A percentile compares a stretch with the other conserved stretches of the same genome.
phyloP scores from a whole-genome alignment of 2,329 filamentous ascomycete species.

The Fragosphaeria purpurea region DNA sequence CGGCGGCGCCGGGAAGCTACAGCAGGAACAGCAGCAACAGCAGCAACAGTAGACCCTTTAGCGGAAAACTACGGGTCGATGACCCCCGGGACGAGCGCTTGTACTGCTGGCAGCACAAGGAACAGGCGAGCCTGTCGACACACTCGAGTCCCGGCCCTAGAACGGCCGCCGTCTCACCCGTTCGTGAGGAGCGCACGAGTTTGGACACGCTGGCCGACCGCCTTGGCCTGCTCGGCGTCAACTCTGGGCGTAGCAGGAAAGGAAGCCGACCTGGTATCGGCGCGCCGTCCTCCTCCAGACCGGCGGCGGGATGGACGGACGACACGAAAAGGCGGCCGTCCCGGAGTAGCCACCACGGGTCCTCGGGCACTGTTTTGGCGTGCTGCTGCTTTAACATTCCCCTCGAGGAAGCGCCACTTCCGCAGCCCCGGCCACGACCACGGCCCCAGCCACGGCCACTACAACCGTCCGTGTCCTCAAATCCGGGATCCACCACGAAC shows the following conservation, averaged over 20 bases:
- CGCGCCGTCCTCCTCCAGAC: background rate
- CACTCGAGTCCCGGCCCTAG: slow-evolving; percentile 35
- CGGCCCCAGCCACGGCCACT: slow-evolving; percentile 35
- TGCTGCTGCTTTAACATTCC: slow-evolving; percentile 47
- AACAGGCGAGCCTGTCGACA: slow-evolving; percentile 55
- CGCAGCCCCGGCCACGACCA: slow-evolving; percentile 7
- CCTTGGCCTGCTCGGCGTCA: slow-evolving; percentile 62
- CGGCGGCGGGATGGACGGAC: slow-evolving; percentile 7
- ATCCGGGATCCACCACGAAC: background rate
- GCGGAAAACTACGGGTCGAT: slow-evolving; percentile 27
- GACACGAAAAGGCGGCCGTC: background rate
- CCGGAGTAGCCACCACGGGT: background rate
- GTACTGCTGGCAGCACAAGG: slow-evolving; percentile 94
- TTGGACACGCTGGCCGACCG: slow-evolving; percentile 79
- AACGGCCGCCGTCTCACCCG: slow-evolving; percentile 34
- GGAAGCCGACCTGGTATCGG: background rate
- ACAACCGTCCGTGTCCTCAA: slow-evolving; percentile 19
- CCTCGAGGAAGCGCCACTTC: slow-evolving; percentile 29
- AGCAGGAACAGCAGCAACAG: slow-evolving; percentile 9
- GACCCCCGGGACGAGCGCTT: slow-evolving; percentile 49
- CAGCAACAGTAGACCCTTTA: slow-evolving; percentile 3
- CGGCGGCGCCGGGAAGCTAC: slow-evolving; percentile 26
- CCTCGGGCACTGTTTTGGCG: slow-evolving; percentile 16
- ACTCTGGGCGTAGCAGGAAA: slow-evolving; percentile 16
- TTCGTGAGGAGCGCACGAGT: slow-evolving; percentile 59